phyloP scores from a whole-genome alignment of 306 rosid species.

The Fagus crenata region DNA sequence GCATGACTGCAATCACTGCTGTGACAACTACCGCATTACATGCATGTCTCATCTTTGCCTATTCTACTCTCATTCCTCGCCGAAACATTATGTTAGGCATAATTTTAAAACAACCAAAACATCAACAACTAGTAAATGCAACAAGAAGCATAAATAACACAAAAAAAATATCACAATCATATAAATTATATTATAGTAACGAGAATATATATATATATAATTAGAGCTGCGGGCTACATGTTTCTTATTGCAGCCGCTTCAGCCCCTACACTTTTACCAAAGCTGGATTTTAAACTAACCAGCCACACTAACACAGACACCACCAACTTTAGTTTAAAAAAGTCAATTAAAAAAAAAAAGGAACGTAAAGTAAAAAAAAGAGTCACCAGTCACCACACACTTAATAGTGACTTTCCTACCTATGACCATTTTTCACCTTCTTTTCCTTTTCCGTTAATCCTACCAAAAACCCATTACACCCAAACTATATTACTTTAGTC shows the following conservation, averaged over 20 bases:
- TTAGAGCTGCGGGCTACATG: slow-evolving; percentile 75
- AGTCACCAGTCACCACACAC: not conserved
- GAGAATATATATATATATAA: slow-evolving; percentile 1
- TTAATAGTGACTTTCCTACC: slow-evolving; percentile 19
- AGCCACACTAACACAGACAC: slow-evolving; percentile 24
- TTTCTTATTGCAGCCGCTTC: slow-evolving; percentile 71
- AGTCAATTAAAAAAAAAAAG: too few relatives aligned
- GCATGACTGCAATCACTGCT: too few relatives aligned
- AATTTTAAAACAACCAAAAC: not conserved
- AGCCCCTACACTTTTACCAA: slow-evolving; percentile 31
- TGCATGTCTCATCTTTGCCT: too few relatives aligned
- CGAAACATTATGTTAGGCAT: not conserved
- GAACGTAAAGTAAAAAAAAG: not conserved
- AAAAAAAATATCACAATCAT: too few relatives aligned
- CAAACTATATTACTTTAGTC: slow-evolving; percentile 16
- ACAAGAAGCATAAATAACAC: not conserved
- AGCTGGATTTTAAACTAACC: slow-evolving; percentile 35
- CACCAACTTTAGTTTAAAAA: not conserved
- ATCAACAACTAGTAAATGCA: not conserved
- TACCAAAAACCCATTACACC: slow-evolving; percentile 22
- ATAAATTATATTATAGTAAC: not conserved
- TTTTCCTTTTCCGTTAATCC: not conserved
- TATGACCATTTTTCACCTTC: not conserved
- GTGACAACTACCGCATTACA: too few relatives aligned
- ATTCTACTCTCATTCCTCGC: not conserved